Conservation (phyloP, 2,329 filamentous ascomycete species). For the Helicocarpus griseus region DNA sequence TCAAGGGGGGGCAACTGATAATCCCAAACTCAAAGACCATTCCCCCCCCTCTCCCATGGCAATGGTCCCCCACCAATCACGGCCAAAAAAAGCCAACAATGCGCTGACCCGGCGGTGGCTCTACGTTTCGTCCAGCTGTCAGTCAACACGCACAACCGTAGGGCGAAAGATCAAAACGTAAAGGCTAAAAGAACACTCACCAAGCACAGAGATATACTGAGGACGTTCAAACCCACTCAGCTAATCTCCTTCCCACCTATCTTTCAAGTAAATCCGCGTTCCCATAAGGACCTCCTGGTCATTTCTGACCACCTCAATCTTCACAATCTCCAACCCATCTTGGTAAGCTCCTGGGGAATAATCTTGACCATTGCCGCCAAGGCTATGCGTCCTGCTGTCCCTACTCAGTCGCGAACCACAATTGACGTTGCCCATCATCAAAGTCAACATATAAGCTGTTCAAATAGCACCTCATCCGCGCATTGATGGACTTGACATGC, state of each 20-base stretch:
- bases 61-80: conserved; percentile 19
- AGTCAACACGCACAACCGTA: too few relatives aligned
- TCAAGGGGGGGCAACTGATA: conserved; percentile 35
- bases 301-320: conserved; percentile 20
- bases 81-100: conserved; percentile 41
- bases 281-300: conserved; percentile 17
- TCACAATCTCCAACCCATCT: conserved; percentile 19
- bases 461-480: conserved; percentile 35
- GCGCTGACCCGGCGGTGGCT: conserved; percentile 25
- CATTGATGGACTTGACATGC: conserved; percentile 29
- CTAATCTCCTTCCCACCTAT: conserved; percentile 15
- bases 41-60: too few relatives aligned
- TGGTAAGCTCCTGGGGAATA: conserved; percentile 5
- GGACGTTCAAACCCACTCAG: neutral
- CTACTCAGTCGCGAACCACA: conserved; percentile 30
- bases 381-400: conserved; percentile 19
- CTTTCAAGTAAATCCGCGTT: conserved; percentile 22
- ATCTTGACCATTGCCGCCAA: conserved; percentile 25
- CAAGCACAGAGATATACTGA: neutral
- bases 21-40: conserved; percentile 43
- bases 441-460: conserved; percentile 41
- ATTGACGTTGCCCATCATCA: conserved; percentile 33
- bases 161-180: neutral
- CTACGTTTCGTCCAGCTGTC: too few relatives aligned
- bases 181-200: neutral